Evolutionary conservation across 495 filamentous ascomycete genomes (phyloP), one percentile per base, ranked within the genome.

Genomic region (Tuber calosporum): DNA sequence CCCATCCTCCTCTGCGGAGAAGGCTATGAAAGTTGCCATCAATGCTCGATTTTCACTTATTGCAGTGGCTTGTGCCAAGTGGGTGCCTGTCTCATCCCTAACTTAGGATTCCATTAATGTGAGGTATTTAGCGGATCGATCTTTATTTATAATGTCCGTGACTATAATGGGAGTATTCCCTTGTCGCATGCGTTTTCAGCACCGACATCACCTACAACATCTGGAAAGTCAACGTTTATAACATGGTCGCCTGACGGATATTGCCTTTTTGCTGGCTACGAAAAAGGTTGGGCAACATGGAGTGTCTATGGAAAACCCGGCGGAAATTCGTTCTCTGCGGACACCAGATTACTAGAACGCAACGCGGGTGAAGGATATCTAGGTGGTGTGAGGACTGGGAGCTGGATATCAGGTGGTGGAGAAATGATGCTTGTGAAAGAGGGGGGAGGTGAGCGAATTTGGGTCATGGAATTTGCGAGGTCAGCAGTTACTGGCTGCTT

Each of bases 181-280:
- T 85, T 94, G n/a, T 98, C 94, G 11, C 93, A 97, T 80, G 86
- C 87, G 62, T 86, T 97, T 43, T 86, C 84, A 67, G 83, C 89
- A 0, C 88, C 92, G 11, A 88, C 88, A 2, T 91, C 92, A 11
- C 79, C 82, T 7, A 77, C 84, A 36, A 86, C 88, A 4, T 88
- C 91, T 9, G 96, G 96, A 3, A 78, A 80, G 30, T 82, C 97
- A 66, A 92, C 87, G 4, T 91, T 90, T 37, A 84, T 99, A 74
- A 88, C 81, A 75, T 99, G 97, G 85, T 97, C 96, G 15, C 92
- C 95, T 0, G 96, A 99, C 81, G 96, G 96, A 48, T 97, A 98
- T 81, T 97, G 94, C 80, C 86, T 98, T 5, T 97, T 99, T 82
- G 93, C 91, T 58, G 96, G 95, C 36, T 98, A 93, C 80, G 91